Base-by-base conservation (phyloP, 177 flowering plant genomes). In the Vitis hybrid region DNA sequence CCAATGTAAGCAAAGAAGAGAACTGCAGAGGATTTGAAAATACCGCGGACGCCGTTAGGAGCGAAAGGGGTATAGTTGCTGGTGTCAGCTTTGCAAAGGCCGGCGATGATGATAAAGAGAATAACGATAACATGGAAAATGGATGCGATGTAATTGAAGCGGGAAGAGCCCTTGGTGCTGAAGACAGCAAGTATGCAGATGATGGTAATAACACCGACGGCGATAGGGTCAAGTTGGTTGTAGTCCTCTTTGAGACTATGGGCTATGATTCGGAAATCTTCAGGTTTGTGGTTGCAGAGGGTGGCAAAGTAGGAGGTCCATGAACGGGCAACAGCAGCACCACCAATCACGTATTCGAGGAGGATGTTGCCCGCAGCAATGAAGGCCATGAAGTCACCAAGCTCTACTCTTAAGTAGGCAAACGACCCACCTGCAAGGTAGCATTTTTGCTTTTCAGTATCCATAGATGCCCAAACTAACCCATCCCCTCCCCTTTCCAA, bases 231-330 rank as follows among this genome's bases (percentile, higher is more conserved):
- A 0, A 88, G 82, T 34, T 80, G 78, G 76, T 71, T 75, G 73
- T 83, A 86, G 76, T 71, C 77, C 0, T 80, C 72, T 4, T 69
- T 2, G 7, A 88, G 76, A 56, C 62, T 50, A 32, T 71, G 75
- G 52, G 57, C 85, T 2, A 67, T 32, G 55, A 88, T 78, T 51
- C 87, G 87, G 64, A 86, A 85, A 64, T 76, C 80, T 0, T 82
- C 79, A 0, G 92, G 81, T 0, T 77, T 0, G 59, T 64, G 83
- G 78, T 87, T 85, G 78, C 80, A 79, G 55, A 88, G 87, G 10
- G 82, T 87, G 64, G 95, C 89, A n/a, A 90, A 86, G 75, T 90
- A 88, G 23, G 95, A 87, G 0, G 93, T 89, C 88, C 89, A 90
- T 1, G 90, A 70, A 8, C 93, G 79, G 4, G 91, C 84, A 3